A percentile compares a stretch with the other conserved stretches of the same genome.
phyloP scores from a whole-genome alignment of 2,329 filamentous ascomycete species.

The Aspergillus hortae region DNA sequence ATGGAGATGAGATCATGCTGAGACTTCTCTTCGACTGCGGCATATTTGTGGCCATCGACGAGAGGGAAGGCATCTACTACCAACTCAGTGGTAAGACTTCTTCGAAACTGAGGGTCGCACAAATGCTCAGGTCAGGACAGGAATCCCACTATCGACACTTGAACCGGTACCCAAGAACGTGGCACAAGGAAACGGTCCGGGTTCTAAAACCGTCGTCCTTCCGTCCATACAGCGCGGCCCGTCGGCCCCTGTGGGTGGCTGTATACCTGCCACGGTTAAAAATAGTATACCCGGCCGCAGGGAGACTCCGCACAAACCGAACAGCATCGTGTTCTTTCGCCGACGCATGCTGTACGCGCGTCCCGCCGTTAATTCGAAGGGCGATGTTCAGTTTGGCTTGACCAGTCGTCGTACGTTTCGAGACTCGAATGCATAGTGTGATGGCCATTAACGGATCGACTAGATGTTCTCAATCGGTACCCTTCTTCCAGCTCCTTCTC shows the following conservation, averaged over 20 bases:
- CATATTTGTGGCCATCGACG: constrained; percentile 64
- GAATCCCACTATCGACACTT: constrained; percentile 28
- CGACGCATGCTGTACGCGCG: constrained; percentile 83
- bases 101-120: background rate
- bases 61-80: constrained; percentile 62
- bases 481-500: constrained; percentile 38
- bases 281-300: background rate
- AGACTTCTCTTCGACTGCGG: constrained; percentile 73
- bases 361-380: constrained; percentile 65
- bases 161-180: constrained; percentile 20
- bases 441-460: background rate
- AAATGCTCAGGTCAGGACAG: constrained; percentile 13
- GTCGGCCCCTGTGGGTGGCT: background rate
- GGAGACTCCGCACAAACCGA: constrained; percentile 26
- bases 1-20: constrained; percentile 73
- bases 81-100: constrained; percentile 70
- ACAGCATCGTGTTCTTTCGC: constrained; percentile 70
- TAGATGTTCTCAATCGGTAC: constrained; percentile 79
- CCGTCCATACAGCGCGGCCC: background rate
- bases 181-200: background rate
- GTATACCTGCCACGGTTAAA: background rate
- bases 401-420: constrained; percentile 69
- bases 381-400: constrained; percentile 68
- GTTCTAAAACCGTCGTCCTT: background rate
- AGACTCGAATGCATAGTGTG: background rate